Evolutionary conservation across 202 grass and related monocot genomes (phyloP).

Genomic region (Bolboschoenoplectus hybrid): DNA sequence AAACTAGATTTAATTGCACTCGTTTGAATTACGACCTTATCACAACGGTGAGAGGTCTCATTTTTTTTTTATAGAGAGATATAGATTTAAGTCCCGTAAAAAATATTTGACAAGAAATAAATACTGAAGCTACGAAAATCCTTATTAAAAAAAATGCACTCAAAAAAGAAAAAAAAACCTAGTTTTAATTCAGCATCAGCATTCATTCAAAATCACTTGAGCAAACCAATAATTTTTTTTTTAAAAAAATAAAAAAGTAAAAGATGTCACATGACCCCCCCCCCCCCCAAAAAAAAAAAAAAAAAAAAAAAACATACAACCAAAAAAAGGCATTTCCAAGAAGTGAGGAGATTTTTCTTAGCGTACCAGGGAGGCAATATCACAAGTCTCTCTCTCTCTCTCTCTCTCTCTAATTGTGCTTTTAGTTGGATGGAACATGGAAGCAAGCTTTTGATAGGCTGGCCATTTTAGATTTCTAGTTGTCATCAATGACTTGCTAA

Average conservation of each 20-base stretch:
- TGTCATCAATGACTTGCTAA: constrained; percentile 13
- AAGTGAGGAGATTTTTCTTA: constrained; percentile 1
- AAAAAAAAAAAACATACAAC: background rate
- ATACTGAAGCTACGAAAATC: no score
- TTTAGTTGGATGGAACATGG: constrained; percentile 10
- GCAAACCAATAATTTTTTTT: background rate
- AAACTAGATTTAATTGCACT: background rate
- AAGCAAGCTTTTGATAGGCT: constrained; percentile 11
- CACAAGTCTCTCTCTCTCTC: background rate
- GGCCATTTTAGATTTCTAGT: background rate
- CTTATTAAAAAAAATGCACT: no score
- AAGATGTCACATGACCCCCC: background rate
- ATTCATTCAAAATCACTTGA: background rate
- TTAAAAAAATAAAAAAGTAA: background rate
- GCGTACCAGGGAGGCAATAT: constrained; percentile 13
- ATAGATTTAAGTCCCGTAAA: no score
- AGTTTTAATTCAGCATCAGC: background rate
- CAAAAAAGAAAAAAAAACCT: no score
- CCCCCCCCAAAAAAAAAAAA: background rate
- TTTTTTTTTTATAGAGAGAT: no score
- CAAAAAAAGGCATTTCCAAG: background rate
- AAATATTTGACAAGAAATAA: no score
- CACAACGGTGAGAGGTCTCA: no score
- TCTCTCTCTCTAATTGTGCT: background rate
- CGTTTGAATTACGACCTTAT: no score